Conservation (phyloP, 495 filamentous ascomycete genomes). For the Aspergillus haitiensis region DNA sequence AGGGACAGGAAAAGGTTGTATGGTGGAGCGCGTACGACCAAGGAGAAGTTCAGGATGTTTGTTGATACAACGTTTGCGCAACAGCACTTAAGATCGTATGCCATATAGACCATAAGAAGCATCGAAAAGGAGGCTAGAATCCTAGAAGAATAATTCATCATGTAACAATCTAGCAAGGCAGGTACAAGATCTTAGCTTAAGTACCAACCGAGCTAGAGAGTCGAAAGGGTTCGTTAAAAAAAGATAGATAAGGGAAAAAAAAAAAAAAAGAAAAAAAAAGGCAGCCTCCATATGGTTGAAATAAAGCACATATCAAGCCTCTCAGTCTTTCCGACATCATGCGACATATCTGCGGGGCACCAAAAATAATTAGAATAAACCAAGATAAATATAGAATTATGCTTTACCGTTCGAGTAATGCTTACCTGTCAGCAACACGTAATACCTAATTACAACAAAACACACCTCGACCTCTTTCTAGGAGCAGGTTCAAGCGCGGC, state of each 20-base stretch:
- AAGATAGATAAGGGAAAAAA: constrained; percentile 29
- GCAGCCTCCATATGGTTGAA: constrained; percentile 16
- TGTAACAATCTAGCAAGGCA: constrained; percentile 15
- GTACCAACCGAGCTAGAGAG: constrained; percentile 4
- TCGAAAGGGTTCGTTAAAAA: constrained; percentile 21
- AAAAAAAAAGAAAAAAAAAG: constrained; percentile 17
- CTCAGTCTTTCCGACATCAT: constrained; percentile 22
- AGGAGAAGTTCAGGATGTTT: constrained; percentile 23
- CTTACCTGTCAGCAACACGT: constrained; percentile 26
- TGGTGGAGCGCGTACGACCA: constrained; percentile 23
- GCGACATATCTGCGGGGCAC: constrained; percentile 22
- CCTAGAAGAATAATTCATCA: neutral
- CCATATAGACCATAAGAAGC: constrained; percentile 8
- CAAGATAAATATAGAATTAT: constrained; percentile 2
- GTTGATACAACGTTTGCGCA: constrained; percentile 18
- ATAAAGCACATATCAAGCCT: constrained; percentile 20
- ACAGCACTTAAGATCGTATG: constrained; percentile 16
- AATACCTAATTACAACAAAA: constrained; percentile 39
- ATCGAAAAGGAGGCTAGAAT: neutral
- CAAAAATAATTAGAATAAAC: neutral
- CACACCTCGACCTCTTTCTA: constrained; percentile 61
- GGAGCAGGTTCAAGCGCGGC: constrained; percentile 83
- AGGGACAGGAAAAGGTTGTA: constrained; percentile 28
- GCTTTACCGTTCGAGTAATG: constrained; percentile 13
- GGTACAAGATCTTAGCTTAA: constrained; percentile 10